phyloP scores from a whole-genome alignment of 192 early-diverging fungal genomes.

The Coemansia sp. region DNA sequence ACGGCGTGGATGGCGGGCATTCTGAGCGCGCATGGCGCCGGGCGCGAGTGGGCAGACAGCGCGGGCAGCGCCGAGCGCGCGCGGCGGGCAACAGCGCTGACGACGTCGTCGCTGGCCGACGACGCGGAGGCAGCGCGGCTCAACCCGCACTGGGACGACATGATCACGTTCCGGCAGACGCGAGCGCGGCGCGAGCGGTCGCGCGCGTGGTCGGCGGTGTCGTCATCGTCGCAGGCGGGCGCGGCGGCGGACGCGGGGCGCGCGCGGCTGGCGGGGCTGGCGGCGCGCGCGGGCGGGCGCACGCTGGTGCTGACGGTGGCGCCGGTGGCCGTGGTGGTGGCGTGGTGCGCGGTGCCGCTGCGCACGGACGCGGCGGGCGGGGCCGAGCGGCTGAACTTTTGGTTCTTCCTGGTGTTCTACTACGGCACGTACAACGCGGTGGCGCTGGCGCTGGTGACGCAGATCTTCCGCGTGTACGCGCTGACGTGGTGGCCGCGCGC shows the following conservation, averaged over 20 bases:
- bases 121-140: slow-evolving; percentile 31
- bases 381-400: slow-evolving; percentile 60
- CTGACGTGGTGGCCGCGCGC: slow-evolving; percentile 75
- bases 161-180: slow-evolving; percentile 52
- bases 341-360: slow-evolving; percentile 59
- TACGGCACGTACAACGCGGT: slow-evolving; percentile 73
- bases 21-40: slow-evolving; percentile 24
- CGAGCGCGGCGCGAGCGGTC: slow-evolving; percentile 2
- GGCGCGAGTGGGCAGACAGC: slow-evolving; percentile 23
- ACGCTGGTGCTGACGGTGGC: slow-evolving; percentile 46
- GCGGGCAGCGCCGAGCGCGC: slow-evolving; percentile 21
- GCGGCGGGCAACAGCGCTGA: slow-evolving; percentile 26
- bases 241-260: slow-evolving; percentile 11
- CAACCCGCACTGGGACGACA: slow-evolving; percentile 58
- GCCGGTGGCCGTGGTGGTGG: slow-evolving; percentile 52
- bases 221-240: slow-evolving; percentile 3
- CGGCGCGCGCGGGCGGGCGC: slow-evolving; percentile 39
- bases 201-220: slow-evolving; percentile 48
- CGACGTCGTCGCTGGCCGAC: slow-evolving; percentile 14
- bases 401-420: slow-evolving; percentile 76
- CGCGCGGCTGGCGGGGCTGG: slow-evolving; percentile 44
- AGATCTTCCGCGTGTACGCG: slow-evolving; percentile 74
- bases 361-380: slow-evolving; percentile 25
- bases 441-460: slow-evolving; percentile 66
- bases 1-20: slow-evolving; percentile 34